Percentiles rank a stretch among this genome's conserved stretches.
Conservation (phyloP, 2,329 filamentous ascomycete genomes). For the Emmonsia crescens region DNA sequence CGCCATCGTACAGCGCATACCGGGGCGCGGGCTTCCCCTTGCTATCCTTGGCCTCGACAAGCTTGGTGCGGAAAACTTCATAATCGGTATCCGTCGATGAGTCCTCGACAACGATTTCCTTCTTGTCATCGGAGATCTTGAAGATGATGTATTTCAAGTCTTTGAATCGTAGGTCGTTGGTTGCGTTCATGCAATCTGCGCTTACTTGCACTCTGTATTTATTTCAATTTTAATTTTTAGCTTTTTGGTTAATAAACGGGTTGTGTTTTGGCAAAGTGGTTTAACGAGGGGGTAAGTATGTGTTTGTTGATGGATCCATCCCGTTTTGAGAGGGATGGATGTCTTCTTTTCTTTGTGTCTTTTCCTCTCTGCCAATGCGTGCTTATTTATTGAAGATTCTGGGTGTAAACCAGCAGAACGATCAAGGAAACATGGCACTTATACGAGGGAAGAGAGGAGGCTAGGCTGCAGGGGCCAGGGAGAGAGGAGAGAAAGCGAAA, state of each 20-base stretch:
- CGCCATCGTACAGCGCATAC: conserved; percentile 42
- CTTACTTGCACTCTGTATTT: conserved; percentile 33
- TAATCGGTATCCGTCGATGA: conserved; percentile 35
- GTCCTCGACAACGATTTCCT: conserved; percentile 39
- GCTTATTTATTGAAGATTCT: not conserved
- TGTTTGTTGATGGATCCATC: no score
- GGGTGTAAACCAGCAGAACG: not conserved
- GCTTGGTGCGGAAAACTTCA: conserved; percentile 38
- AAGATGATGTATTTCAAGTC: conserved; percentile 41
- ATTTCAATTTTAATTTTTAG: not conserved
- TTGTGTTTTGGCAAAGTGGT: not conserved
- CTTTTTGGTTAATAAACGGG: not conserved
- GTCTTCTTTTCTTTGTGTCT: not conserved
- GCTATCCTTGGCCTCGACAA: conserved; percentile 32
- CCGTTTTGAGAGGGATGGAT: not conserved
- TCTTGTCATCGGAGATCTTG: conserved; percentile 42
- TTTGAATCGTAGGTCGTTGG: conserved; percentile 39
- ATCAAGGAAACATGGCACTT: not conserved
- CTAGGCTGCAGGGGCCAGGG: not conserved
- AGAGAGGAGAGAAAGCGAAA: not conserved
- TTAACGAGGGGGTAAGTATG: no score
- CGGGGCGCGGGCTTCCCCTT: conserved; percentile 36
- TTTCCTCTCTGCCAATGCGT: not conserved
- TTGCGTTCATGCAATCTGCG: conserved; percentile 37
- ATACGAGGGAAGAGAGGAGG: not conserved